Evolutionary conservation across 768 basidiomycete species (phyloP).

Genomic region (Suillus luteus): DNA sequence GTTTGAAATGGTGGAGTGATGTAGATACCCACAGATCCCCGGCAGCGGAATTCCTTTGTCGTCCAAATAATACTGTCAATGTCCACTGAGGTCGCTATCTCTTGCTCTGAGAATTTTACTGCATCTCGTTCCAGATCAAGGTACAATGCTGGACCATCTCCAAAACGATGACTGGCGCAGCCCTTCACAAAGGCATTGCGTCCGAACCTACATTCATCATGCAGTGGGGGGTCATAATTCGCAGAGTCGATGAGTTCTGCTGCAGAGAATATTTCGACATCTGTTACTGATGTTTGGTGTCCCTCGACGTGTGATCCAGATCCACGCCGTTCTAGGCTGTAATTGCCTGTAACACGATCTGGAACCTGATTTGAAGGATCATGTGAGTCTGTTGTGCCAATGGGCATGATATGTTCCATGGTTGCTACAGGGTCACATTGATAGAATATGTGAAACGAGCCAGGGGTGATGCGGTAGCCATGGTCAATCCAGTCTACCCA

Average conservation of each 20-base stretch:
- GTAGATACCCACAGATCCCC: background rate
- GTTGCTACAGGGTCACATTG: background rate
- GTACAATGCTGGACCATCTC: background rate
- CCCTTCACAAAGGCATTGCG: background rate
- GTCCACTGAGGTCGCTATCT: background rate
- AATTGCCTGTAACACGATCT: background rate
- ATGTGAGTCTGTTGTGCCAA: background rate
- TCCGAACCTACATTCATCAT: background rate
- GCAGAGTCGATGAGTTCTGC: background rate
- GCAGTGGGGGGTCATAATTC: background rate
- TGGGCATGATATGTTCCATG: background rate
- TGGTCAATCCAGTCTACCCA: background rate
- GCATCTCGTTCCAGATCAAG: background rate
- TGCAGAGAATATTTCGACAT: background rate
- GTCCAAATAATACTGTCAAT: background rate
- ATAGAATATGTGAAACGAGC: background rate
- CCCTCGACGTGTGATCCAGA: background rate
- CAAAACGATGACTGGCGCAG: too few species aligned
- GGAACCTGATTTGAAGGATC: background rate
- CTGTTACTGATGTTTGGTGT: background rate
- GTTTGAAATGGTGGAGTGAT: background rate
- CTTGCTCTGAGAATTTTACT: background rate
- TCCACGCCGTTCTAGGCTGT: background rate
- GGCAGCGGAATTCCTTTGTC: background rate
- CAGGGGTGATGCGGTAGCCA: background rate